These are phyloP conservation scores for Volvariella surrecta DNA, from an alignment of 1,284 basidiomycete genomes.

Conservation along the genomic window DNA sequence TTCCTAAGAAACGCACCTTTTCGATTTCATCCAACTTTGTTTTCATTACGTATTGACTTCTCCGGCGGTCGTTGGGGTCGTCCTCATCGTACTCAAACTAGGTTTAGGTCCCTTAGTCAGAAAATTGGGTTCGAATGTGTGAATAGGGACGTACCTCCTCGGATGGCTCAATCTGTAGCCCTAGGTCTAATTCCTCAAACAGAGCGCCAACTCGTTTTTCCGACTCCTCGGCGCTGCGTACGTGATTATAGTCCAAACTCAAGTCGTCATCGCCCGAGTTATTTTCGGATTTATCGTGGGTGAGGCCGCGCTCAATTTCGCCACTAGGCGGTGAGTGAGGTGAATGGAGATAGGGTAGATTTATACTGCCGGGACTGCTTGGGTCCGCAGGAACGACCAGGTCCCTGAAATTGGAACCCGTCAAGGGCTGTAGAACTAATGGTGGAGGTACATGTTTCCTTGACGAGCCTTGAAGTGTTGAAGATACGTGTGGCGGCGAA, in stretches of 20 bases:
- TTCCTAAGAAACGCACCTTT: slow-evolving; percentile 33
- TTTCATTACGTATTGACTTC: slow-evolving; percentile 62
- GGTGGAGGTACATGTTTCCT: slow-evolving; percentile 40
- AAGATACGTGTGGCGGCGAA: slow-evolving; percentile 17
- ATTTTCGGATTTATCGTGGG: slow-evolving; percentile 1
- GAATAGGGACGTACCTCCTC: slow-evolving; percentile 34
- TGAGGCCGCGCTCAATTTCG: background rate
- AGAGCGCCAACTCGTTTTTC: slow-evolving; percentile 60
- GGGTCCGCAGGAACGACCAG: slow-evolving; percentile 18
- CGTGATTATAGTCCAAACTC: slow-evolving; percentile 24
- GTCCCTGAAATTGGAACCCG: slow-evolving; percentile 18
- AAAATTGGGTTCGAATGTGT: slow-evolving; percentile 2
- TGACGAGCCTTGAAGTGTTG: slow-evolving; percentile 9
- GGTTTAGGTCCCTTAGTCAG: background rate
- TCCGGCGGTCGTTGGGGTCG: slow-evolving; percentile 62
- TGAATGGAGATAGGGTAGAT: slow-evolving; percentile 23
- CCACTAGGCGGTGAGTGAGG: slow-evolving; percentile 12
- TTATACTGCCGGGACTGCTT: slow-evolving; percentile 15
- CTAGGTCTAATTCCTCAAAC: slow-evolving; percentile 65
- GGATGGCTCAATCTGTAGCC: slow-evolving; percentile 34
- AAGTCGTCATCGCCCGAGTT: slow-evolving; percentile 13
- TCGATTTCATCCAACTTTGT: slow-evolving; percentile 71
- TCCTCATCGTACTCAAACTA: slow-evolving; percentile 46
- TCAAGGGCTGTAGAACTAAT: slow-evolving; percentile 29
- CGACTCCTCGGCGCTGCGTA: slow-evolving; percentile 39